Evolutionary conservation across 345 rosid species (phyloP), one percentile per base, ranked within the genome.

Genomic region (Physaria fendleri): DNA sequence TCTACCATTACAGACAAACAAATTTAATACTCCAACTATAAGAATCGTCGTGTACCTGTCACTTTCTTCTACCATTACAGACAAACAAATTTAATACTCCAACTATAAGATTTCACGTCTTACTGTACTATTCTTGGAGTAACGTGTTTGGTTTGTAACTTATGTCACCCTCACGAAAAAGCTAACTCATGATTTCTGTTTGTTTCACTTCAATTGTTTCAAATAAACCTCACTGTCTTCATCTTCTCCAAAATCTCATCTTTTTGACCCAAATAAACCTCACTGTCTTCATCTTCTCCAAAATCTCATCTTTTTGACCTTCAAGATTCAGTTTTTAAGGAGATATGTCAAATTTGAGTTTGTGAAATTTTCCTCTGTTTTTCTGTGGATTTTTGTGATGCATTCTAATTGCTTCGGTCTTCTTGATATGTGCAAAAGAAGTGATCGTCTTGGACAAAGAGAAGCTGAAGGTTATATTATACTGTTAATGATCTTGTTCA

Each of bases 351-450:
- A 41, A 14, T 3, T 40, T 56, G 27, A 38, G 43, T 15, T 40
- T 34, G 12, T 8, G 5, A 17, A 30, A 12, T 1, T 10, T 38
- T 52, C 56, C 16, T 65, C 63, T 45, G 53, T 50, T 24, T 27
- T 63, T 54, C 8, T 7, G 12, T 24, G 49, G 62, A 15, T 10
- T 54, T 51, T 35, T 76, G 79, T 77, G 45, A 90, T 90, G 97
- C 66, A 43, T 63, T 78, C 16, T 45, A 51, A 66, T 16, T 84
- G 95, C 74, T 82, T 82, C 30, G 78, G 90, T 57, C 15, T 54
- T 40, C 53, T 71, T 56, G 56, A 34, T 51, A 50, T 71, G 57
- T 76, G 79, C 48, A 76, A 74, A 68, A 50, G 77, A 56, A 71
- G 49, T 11, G 61, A 50, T 58, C 52, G 22, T 37, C 65, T 30